A percentile compares a stretch with the other conserved stretches of the same genome.
These are phyloP conservation scores for Brasenia schreberi DNA, from an alignment of 164 flowering plant species.

Conservation along the genomic window DNA sequence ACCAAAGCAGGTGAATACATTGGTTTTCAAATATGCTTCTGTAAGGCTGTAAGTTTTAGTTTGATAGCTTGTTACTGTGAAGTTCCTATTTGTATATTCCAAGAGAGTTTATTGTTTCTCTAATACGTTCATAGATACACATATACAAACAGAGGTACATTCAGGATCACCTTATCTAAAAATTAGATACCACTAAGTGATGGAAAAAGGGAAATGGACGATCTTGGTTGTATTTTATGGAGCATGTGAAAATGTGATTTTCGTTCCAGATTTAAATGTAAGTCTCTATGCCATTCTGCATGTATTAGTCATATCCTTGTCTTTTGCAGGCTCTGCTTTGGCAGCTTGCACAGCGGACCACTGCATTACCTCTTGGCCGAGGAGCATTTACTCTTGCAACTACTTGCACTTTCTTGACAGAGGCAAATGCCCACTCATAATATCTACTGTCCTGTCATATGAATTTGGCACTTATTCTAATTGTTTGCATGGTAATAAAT, in stretches of 20 bases:
- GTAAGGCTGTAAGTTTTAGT: no score
- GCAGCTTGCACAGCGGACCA: constrained; percentile 96
- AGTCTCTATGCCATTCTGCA: neutral
- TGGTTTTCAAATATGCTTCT: no score
- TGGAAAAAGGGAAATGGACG: no score
- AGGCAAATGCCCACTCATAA: constrained; percentile 28
- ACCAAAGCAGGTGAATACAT: no score
- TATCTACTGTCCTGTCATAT: neutral
- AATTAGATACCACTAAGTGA: no score
- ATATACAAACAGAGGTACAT: no score
- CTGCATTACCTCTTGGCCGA: constrained; percentile 92
- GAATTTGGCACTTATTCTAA: constrained; percentile 1
- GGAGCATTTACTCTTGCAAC: constrained; percentile 96
- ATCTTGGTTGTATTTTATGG: no score
- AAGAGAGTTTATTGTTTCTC: no score
- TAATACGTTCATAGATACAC: no score
- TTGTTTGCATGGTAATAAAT: constrained; percentile 11
- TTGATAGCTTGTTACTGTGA: no score
- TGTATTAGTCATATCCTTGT: neutral
- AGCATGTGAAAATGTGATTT: neutral
- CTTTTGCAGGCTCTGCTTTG: constrained; percentile 70
- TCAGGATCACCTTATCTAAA: no score
- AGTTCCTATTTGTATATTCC: no score
- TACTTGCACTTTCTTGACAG: constrained; percentile 81
- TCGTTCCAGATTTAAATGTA: neutral